Base-by-base conservation (phyloP, 2,329 filamentous ascomycete genomes). In the Cladosporium halotolerans region DNA sequence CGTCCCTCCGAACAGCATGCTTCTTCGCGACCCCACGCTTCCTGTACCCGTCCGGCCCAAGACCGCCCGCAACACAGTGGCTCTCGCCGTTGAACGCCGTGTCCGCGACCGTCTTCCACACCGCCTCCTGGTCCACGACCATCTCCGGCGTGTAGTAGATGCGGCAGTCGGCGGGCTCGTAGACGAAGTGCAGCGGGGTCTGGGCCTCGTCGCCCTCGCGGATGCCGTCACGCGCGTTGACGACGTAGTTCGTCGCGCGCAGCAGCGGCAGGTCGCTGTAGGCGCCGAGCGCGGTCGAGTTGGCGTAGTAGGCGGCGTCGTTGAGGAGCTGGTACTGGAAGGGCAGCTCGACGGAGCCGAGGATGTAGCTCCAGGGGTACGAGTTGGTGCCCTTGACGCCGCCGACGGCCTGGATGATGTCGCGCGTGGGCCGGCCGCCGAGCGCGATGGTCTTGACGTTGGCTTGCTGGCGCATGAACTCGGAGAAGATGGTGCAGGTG, bases 71-170 rank as follows among this genome's bases (percentile, higher is more conserved):
- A 32, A 68, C 60, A 45, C 67, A 69, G 45, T 63, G 57, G 33
- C 62, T 60, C 4, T 59, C 48, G 8, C 62, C 63, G 23, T 61
- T 60, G 57, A 62, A 69, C 3, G 64, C 66, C 2, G 62, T 63
- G 51, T 68, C 64, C 4, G 65, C 66, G 1, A 67, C 66, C 1
- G 63, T 64, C 62, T 73, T 74, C 77, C 77, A 80, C 16, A 76
- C 64, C 38, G 72, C 72, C 9, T 68, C 68, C 43, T 76, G 69
- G 56, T 78, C 74, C 8, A 64, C 69, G 44, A 76, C 59, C 73
- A 79, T 79, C n/a, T 67, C 69, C 33, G 69, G 68, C 2, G 76
- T 79, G 68, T 76, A 79, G 65, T 72, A 79, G 23, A 80, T 71
- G 13, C 77, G 70, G 62, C 77, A 80, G 60, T 79, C 76, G 1